A percentile compares a stretch with the other conserved stretches of the same genome.
These are phyloP conservation scores for Echeveria elegans DNA, from an alignment of 164 flowering plant species.

Conservation along the genomic window DNA sequence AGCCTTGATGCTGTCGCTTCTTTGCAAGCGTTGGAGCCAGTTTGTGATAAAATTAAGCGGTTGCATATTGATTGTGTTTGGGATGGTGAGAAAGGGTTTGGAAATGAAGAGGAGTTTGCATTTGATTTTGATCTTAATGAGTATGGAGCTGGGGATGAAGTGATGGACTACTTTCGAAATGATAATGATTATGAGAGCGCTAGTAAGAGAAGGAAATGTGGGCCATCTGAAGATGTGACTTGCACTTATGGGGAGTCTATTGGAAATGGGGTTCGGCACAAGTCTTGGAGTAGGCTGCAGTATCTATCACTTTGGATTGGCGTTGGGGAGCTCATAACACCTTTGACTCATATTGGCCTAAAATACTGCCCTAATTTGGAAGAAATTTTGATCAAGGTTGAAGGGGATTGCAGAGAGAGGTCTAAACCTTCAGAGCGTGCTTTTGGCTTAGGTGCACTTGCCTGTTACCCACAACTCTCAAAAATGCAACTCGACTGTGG, in stretches of 20 bases:
- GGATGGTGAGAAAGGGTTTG: conserved; percentile 25
- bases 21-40: conserved; percentile 56
- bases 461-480: conserved; percentile 34
- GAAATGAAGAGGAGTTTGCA: conserved; percentile 8
- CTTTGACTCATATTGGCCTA: conserved; percentile 46
- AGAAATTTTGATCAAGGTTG: conserved; percentile 62
- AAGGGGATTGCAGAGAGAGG: conserved; percentile 76
- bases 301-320: conserved; percentile 70
- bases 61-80: conserved; percentile 84
- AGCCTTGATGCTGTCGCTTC: conserved; percentile 45
- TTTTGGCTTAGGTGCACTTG: conserved; percentile 56
- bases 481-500: conserved; percentile 85
- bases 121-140: conserved; percentile 34
- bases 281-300: conserved; percentile 46
- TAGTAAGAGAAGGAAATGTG: conserved; percentile 33
- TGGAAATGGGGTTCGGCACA: conserved; percentile 27
- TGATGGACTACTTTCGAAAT: background rate
- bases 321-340: conserved; percentile 67
- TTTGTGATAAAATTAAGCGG: conserved; percentile 40
- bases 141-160: conserved; percentile 3
- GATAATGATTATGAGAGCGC: background rate
- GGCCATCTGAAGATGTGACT: conserved; percentile 13
- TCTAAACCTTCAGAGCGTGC: conserved; percentile 34
- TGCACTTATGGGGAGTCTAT: conserved; percentile 11
- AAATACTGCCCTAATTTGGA: conserved; percentile 69